Evolutionary conservation across 352 stramenopile species (phyloP).

Genomic region (Pythium guiyangense): DNA sequence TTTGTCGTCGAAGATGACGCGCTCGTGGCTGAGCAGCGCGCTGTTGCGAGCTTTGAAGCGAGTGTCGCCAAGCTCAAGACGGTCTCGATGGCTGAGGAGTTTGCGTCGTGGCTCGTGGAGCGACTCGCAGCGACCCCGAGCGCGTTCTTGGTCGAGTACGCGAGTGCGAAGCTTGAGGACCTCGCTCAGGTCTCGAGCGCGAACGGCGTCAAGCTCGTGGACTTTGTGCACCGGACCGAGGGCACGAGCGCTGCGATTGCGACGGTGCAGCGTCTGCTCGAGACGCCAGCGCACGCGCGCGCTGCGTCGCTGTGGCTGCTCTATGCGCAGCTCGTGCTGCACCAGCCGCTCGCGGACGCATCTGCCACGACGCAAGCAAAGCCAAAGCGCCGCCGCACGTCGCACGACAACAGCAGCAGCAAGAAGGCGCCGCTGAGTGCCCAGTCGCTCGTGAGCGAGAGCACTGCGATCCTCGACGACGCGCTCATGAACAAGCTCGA

Average conservation of each 20-base stretch:
- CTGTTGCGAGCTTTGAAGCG: conserved; percentile 54
- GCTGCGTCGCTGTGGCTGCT: conserved; percentile 58
- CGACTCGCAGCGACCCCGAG: conserved; percentile 44
- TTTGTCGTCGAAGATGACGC: conserved; percentile 31
- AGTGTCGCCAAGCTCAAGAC: conserved; percentile 41
- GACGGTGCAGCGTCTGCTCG: conserved; percentile 36
- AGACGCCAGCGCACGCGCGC: conserved; percentile 24
- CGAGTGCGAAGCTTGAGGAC: conserved; percentile 47
- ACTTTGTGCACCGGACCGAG: conserved; percentile 68
- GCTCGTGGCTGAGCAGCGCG: conserved; percentile 35
- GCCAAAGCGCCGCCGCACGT: conserved; percentile 54
- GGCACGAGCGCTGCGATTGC: conserved; percentile 44
- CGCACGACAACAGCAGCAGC: conserved; percentile 18
- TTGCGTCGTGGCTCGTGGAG: conserved; percentile 58
- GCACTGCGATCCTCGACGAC: conserved; percentile 44
- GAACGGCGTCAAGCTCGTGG: conserved; percentile 52
- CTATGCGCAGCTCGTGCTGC: conserved; percentile 67
- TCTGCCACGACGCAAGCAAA: conserved; percentile 9
- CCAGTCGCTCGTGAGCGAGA: conserved; percentile 17
- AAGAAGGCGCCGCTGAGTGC: conserved; percentile 8
- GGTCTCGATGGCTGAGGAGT: conserved; percentile 52
- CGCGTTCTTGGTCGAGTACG: conserved; percentile 46
- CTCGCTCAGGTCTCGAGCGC: conserved; percentile 21
- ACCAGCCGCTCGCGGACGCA: conserved; percentile 21
- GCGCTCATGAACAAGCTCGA: conserved; percentile 32